Evolutionary conservation across 1,284 basidiomycete species (phyloP).

Genomic region (Naganishia cerealis): DNA sequence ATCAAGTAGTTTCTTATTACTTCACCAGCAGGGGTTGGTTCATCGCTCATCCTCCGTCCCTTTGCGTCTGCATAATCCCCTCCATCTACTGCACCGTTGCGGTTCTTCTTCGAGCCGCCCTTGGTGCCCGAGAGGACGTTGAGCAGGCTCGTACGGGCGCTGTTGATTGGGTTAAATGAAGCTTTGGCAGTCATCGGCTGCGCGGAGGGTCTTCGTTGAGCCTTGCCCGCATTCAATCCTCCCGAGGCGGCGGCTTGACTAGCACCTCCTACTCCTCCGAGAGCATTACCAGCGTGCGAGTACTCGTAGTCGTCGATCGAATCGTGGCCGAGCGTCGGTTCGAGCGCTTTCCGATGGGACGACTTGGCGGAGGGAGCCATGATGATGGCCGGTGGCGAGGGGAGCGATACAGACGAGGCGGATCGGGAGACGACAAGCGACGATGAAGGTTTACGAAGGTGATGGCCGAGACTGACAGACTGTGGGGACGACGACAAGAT

Average conservation of each 20-base stretch:
- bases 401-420: conserved; percentile 1
- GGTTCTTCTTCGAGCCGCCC: conserved; percentile 14
- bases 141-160: conserved; percentile 24
- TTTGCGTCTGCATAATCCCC: background rate
- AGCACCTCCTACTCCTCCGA: conserved; percentile 1
- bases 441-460: background rate
- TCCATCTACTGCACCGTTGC: background rate
- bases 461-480: conserved; percentile 6
- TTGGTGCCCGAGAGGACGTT: conserved; percentile 21
- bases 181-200: conserved; percentile 26
- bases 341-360: conserved; percentile 12
- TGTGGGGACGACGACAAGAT: conserved; percentile 13
- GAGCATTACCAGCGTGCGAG: background rate
- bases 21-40: background rate
- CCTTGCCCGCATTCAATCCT: background rate
- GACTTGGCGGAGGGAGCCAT: conserved; percentile 13
- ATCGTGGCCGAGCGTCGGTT: conserved; percentile 22
- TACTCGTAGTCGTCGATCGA: conserved; percentile 25
- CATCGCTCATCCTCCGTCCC: background rate
- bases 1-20: conserved; percentile 22
- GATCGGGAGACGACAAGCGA: background rate
- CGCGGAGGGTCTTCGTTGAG: conserved; percentile 2
- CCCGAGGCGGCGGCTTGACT: background rate
- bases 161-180: conserved; percentile 27
- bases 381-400: conserved; percentile 8